Conservation (phyloP, 2,329 filamentous ascomycete species). For the Cordyceps farinosa region DNA sequence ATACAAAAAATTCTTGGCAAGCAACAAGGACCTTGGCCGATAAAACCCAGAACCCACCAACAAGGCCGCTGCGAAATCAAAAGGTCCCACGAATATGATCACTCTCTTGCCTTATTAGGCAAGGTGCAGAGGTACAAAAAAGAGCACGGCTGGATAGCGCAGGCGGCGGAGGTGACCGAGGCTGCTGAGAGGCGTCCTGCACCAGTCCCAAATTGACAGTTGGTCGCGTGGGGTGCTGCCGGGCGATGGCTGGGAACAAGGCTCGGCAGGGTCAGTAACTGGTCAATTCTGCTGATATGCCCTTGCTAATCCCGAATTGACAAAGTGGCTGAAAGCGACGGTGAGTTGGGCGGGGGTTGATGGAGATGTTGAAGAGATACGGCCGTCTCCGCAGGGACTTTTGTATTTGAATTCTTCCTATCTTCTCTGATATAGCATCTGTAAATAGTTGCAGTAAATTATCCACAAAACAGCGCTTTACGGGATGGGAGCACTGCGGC, state of each 20-base stretch:
- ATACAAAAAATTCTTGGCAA: slow-evolving; percentile 7
- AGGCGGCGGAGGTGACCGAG: slow-evolving; percentile 8
- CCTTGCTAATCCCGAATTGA: background rate
- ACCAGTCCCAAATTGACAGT: background rate
- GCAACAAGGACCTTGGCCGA: background rate
- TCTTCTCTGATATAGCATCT: background rate
- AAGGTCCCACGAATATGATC: slow-evolving; percentile 1
- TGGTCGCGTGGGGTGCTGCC: background rate
- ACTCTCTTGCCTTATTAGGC: background rate
- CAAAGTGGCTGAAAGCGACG: background rate
- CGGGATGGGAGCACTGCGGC: no score
- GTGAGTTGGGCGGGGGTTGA: no score
- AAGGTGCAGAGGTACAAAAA: background rate
- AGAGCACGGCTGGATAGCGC: background rate
- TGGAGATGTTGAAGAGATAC: background rate
- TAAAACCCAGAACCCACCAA: background rate
- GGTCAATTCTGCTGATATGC: background rate
- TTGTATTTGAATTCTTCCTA: background rate
- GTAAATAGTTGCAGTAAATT: no score
- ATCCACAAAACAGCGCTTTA: background rate
- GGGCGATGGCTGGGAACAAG: slow-evolving; percentile 8
- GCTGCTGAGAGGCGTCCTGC: background rate
- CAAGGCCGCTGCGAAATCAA: background rate
- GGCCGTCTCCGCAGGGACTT: background rate
- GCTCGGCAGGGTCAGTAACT: background rate